These are phyloP conservation scores for Sanghuangporus weigelae DNA, from an alignment of 1,284 basidiomycete species.

Conservation along the genomic window DNA sequence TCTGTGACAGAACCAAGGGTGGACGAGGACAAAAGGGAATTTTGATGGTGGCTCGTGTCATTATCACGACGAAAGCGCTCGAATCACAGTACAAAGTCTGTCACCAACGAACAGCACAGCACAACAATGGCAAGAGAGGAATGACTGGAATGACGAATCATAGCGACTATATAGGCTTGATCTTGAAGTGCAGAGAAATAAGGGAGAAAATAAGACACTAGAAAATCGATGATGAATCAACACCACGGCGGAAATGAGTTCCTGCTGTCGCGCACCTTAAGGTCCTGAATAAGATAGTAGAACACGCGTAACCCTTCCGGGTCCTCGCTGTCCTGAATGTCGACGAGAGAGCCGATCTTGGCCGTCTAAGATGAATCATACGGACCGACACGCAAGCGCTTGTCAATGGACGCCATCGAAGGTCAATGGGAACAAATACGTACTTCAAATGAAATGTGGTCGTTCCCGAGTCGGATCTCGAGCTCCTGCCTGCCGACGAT, in stretches of 20 bases:
- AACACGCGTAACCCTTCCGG: conserved; percentile 98
- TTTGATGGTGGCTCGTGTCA: not conserved
- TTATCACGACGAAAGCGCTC: not conserved
- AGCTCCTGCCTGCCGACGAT: conserved; percentile 97
- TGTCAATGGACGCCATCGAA: not conserved
- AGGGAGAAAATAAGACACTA: conserved; percentile 97
- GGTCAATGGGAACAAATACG: conserved; percentile 25
- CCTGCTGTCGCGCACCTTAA: conserved; percentile 60
- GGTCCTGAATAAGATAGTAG: conserved; percentile 97
- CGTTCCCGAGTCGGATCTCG: conserved; percentile 89
- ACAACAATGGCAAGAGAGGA: not conserved
- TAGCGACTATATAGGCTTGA: conserved; percentile 83
- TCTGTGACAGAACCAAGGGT: not conserved
- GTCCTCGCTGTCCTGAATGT: conserved; percentile 96
- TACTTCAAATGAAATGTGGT: conserved; percentile 97
- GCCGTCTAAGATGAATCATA: conserved; percentile 63
- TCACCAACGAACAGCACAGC: not conserved
- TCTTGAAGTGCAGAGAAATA: conserved; percentile 98
- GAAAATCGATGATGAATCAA: not conserved
- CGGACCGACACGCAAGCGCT: not conserved
- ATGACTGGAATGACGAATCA: not conserved
- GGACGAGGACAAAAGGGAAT: not conserved
- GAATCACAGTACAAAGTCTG: not conserved
- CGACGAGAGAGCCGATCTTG: conserved; percentile 94
- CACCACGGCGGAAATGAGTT: not conserved